These are phyloP conservation scores for Ogataea trehalophila DNA, from an alignment of 805 yeast genomes.

Conservation along the genomic window DNA sequence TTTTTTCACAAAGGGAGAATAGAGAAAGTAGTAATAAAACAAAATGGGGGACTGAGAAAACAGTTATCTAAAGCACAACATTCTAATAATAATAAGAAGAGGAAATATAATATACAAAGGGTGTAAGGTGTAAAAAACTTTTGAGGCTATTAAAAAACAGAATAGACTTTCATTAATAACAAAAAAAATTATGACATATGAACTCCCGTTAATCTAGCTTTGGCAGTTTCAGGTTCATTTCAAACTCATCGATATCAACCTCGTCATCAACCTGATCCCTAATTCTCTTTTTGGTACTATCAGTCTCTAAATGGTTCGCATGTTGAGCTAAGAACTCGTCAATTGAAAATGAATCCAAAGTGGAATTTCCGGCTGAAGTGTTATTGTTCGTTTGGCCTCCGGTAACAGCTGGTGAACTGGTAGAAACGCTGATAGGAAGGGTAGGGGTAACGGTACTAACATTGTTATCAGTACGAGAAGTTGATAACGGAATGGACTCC, in stretches of 20 bases:
- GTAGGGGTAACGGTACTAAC: not conserved
- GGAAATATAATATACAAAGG: too few relatives aligned
- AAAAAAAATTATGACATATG: too few relatives aligned
- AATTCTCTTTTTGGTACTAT: conserved; percentile 4
- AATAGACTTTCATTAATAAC: too few relatives aligned
- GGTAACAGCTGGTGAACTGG: not conserved
- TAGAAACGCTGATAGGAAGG: not conserved
- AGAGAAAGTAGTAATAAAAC: too few relatives aligned
- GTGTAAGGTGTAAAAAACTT: too few relatives aligned
- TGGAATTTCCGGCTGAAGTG: not conserved
- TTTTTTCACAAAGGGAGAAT: too few relatives aligned
- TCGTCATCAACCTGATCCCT: not conserved
- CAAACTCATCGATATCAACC: conserved; percentile 2
- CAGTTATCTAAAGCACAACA: too few relatives aligned
- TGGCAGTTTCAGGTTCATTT: conserved; percentile 7
- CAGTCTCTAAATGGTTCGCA: conserved; percentile 6
- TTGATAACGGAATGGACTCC: too few relatives aligned
- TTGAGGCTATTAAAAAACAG: too few relatives aligned
- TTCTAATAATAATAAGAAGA: too few relatives aligned
- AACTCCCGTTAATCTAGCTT: conserved; percentile 1
- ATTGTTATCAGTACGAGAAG: too few relatives aligned
- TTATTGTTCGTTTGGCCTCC: not conserved
- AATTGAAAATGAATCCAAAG: not conserved
- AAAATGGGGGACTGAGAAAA: too few relatives aligned
- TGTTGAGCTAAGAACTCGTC: conserved; percentile 22